Evolutionary conservation across 2,329 filamentous ascomycete species (phyloP), one percentile per base, ranked within the genome.

Genomic region (Fusarium piperis): DNA sequence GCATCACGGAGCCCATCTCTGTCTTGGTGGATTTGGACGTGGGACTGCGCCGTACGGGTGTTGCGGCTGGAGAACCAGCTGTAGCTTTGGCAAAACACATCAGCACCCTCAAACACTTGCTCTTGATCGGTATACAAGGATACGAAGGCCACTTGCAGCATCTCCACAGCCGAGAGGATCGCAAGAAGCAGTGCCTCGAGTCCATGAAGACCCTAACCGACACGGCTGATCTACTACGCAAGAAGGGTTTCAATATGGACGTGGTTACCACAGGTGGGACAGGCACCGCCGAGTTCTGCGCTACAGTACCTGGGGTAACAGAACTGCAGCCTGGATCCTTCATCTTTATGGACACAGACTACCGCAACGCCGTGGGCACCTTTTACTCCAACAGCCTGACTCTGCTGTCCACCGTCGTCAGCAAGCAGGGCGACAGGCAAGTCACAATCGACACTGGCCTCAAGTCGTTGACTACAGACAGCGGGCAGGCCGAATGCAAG

Each of bases 331-430:
- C 86, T 0, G 86, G 86, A 0, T 86, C 84, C 0, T 88, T 88
- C 65, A 82, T 88, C 62, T 88, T 88, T 74, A 88, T 88, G 86
- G 86, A 88, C 63, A 86, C 86, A 3, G 86, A 88, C 71, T 88
- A 88, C 70, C 82, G 85, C 4, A 85, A 86, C 58, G 86, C 86
- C 0, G 80, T 88, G 0, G 86, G 86, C 1, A 77, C 79, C 0
- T 82, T 83, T 61, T 88, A 85, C 72, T 79, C 80, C 0, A 84
- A 88, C 68, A 87, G 84, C 52, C 67, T 74, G 1, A 65, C 72
- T 0, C 38, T 74, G 1, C 38, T 74, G 0, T 62, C 72, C 1
- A 74, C 72, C 0, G 64, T 73, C 0, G 36, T 74, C 0, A 74
- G 72, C 30, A 74, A 73, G 18, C 72, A 74, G 5, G 72, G 69